Percentiles rank a stretch among this genome's conserved stretches.
Evolutionary conservation across 805 yeast species (phyloP).

Genomic region (Myxozyma kluyveri): DNA sequence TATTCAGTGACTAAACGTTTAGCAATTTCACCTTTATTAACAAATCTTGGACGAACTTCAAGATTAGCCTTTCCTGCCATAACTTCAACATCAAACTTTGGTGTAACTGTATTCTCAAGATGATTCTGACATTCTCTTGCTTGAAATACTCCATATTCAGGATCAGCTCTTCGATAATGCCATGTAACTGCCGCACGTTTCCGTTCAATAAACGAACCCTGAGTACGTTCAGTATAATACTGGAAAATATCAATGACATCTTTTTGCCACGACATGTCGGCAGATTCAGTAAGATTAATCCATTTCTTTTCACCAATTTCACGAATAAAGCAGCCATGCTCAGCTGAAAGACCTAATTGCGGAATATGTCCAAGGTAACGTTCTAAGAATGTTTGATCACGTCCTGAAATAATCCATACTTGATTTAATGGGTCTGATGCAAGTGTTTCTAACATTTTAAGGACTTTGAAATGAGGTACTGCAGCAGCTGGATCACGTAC

Average conservation of each 20-base stretch:
- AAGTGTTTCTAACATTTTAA: slow-evolving; percentile 56
- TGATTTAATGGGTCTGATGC: slow-evolving; percentile 75
- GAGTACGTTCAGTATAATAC: slow-evolving; percentile 80
- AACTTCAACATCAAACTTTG: slow-evolving; percentile 79
- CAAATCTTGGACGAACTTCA: slow-evolving; percentile 93
- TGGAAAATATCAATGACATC: slow-evolving; percentile 71
- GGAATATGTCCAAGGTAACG: slow-evolving; percentile 76
- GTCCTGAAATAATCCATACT: slow-evolving; percentile 93
- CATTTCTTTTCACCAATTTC: slow-evolving; percentile 58
- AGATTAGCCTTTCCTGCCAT: slow-evolving; percentile 97
- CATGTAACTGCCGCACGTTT: slow-evolving; percentile 94
- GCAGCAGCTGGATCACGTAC: slow-evolving; percentile 98
- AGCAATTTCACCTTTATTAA: slow-evolving; percentile 96
- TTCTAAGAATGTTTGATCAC: slow-evolving; percentile 87
- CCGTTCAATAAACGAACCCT: slow-evolving; percentile 81
- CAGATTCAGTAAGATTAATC: slow-evolving; percentile 76
- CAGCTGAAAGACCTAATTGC: slow-evolving; percentile 80
- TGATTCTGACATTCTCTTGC: slow-evolving; percentile 70
- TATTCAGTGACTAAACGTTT: slow-evolving; percentile 60
- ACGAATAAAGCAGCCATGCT: slow-evolving; percentile 94
- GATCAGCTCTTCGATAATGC: slow-evolving; percentile 96
- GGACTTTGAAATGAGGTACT: slow-evolving; percentile 76
- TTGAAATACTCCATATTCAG: slow-evolving; percentile 85
- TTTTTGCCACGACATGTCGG: slow-evolving; percentile 94
- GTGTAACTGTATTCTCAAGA: slow-evolving; percentile 57